Conservation (phyloP, 2,329 filamentous ascomycete species). For the Cladophialophora exuberans region DNA sequence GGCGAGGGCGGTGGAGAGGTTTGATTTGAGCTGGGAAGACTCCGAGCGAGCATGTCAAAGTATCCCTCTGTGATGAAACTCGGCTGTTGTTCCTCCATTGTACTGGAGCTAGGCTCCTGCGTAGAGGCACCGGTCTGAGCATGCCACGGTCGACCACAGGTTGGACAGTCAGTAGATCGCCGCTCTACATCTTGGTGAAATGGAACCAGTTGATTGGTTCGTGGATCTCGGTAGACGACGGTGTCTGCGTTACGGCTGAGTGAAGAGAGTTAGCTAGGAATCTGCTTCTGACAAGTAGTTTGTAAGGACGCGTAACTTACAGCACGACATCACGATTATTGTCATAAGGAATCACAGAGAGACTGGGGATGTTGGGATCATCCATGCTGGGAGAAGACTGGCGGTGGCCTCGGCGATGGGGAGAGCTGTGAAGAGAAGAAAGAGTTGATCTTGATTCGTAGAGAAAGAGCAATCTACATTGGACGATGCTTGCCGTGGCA, state of each 20-base stretch:
- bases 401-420: no score
- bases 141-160: conserved; percentile 75
- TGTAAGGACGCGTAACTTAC: conserved; percentile 37
- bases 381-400: conserved; percentile 28
- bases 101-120: conserved; percentile 38
- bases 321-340: conserved; percentile 50
- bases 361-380: conserved; percentile 18
- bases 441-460: neutral
- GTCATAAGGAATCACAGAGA: conserved; percentile 36
- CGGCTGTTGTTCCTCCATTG: conserved; percentile 50
- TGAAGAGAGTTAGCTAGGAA: conserved; percentile 11
- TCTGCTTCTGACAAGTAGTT: neutral
- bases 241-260: conserved; percentile 86
- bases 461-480: conserved; percentile 6
- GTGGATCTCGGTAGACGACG: conserved; percentile 86
- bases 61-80: conserved; percentile 87
- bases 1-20: conserved; percentile 53
- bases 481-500: neutral
- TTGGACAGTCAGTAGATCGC: conserved; percentile 72
- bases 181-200: conserved; percentile 59
- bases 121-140: conserved; percentile 47
- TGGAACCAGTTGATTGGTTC: conserved; percentile 78
- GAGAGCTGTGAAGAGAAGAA: neutral
- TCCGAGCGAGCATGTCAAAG: conserved; percentile 84
- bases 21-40: conserved; percentile 55